Evolutionary conservation across 257 asterid species (phyloP).

Genomic region (Nicotiana noctiflora): DNA sequence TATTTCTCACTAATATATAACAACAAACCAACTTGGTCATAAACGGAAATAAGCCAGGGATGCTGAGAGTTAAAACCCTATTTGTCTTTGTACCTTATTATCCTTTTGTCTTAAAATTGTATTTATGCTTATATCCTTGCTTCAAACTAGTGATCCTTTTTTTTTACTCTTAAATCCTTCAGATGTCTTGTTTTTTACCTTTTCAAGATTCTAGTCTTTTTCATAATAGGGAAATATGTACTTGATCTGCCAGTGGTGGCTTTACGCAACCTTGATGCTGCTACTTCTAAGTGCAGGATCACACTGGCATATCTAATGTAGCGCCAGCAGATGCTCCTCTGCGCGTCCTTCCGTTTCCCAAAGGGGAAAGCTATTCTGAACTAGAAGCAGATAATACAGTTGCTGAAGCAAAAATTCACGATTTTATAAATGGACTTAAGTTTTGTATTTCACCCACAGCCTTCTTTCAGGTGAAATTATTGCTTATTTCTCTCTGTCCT

Average conservation of each 20-base stretch:
- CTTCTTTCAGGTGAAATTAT: conserved; percentile 75
- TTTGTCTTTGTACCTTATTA: background rate
- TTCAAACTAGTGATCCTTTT: background rate
- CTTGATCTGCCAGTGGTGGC: background rate
- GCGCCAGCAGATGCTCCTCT: conserved; percentile 94
- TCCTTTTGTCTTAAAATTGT: background rate
- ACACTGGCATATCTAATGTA: conserved; percentile 91
- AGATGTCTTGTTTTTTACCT: background rate
- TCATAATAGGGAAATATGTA: background rate
- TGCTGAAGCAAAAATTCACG: conserved; percentile 79
- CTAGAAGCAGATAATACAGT: conserved; percentile 37
- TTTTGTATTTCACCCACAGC: conserved; percentile 95
- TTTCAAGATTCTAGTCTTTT: background rate
- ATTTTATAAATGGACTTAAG: conserved; percentile 63
- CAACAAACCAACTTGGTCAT: background rate
- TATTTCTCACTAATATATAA: background rate
- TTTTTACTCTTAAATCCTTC: background rate
- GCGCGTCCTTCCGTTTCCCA: conserved; percentile 40
- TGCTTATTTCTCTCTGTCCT: background rate
- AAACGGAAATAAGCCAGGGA: background rate
- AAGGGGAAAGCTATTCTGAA: conserved; percentile 36
- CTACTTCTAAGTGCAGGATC: conserved; percentile 54
- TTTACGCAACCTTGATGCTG: background rate
- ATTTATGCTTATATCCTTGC: background rate
- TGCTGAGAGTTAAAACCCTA: background rate